Conservation (phyloP, 306 rosid species). For the Vigna radiata region DNA sequence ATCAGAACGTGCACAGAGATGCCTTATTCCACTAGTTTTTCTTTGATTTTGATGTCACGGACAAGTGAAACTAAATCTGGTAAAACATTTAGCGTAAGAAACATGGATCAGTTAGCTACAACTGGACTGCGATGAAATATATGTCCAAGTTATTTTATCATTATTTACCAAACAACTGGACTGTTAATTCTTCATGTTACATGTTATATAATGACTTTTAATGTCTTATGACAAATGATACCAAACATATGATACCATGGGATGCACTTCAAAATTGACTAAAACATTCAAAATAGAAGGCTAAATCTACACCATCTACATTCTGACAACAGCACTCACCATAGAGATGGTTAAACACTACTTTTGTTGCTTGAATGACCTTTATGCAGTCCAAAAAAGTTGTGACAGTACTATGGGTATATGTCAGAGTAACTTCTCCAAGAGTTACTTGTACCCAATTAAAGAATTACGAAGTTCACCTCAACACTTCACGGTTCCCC, state of each 20-base stretch:
- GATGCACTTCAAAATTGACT: not conserved
- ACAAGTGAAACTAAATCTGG: conserved; percentile 91
- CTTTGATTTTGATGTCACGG: conserved; percentile 77
- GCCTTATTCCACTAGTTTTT: conserved; percentile 75
- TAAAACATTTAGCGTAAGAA: conserved; percentile 31
- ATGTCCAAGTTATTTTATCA: conserved; percentile 11
- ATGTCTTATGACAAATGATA: conserved; percentile 3
- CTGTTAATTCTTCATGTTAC: not conserved
- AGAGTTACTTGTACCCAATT: conserved; percentile 10
- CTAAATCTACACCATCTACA: conserved; percentile 35
- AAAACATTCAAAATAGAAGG: conserved; percentile 22
- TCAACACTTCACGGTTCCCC: conserved; percentile 33
- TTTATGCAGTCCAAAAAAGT: conserved; percentile 77
- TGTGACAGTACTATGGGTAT: conserved; percentile 61
- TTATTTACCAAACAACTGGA: conserved; percentile 13
- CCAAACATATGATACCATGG: not conserved
- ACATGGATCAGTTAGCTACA: conserved; percentile 34
- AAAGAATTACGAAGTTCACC: conserved; percentile 31
- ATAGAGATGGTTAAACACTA: conserved; percentile 87
- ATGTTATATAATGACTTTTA: conserved; percentile 7
- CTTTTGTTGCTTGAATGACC: conserved; percentile 77
- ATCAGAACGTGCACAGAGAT: conserved; percentile 61
- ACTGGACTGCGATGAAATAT: conserved; percentile 6
- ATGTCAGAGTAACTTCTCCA: conserved; percentile 38
- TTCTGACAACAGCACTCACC: conserved; percentile 58